Conservation (phyloP, 106 monocot genomes). For the Allium sativum region DNA sequence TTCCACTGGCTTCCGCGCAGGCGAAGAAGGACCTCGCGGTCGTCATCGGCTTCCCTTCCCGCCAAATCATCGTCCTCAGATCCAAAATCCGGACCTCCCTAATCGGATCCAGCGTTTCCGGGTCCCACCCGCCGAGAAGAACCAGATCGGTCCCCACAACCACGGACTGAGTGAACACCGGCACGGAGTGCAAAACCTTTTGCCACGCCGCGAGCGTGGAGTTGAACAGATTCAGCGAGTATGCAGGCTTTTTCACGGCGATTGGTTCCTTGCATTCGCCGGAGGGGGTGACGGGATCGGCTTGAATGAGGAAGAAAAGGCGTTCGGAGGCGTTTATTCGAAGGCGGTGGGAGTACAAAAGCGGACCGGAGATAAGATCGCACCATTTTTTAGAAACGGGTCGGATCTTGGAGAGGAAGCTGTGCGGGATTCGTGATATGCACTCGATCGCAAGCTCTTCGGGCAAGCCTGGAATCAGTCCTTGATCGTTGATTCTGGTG, state of each 20-base stretch:
- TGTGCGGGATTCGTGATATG: constrained; percentile 19
- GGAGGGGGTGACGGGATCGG: constrained; percentile 6
- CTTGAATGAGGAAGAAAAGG: constrained; percentile 22
- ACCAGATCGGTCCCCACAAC: constrained; percentile 1
- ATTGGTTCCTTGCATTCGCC: neutral
- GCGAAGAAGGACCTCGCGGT: constrained; percentile 42
- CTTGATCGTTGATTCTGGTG: constrained; percentile 5
- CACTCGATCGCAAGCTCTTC: constrained; percentile 27
- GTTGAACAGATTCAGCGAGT: constrained; percentile 7
- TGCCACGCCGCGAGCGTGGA: constrained; percentile 10
- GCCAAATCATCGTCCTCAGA: constrained; percentile 5
- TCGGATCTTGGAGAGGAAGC: constrained; percentile 9
- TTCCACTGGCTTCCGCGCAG: constrained; percentile 22
- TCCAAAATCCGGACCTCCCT: constrained; percentile 1
- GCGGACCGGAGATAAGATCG: constrained; percentile 9
- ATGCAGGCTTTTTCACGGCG: neutral
- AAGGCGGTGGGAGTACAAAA: constrained; percentile 11
- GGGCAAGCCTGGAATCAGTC: constrained; percentile 21
- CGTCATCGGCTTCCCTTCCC: constrained; percentile 6
- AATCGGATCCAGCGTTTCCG: constrained; percentile 4
- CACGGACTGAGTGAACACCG: constrained; percentile 6
- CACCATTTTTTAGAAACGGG: constrained; percentile 20
- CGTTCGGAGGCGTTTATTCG: constrained; percentile 17
- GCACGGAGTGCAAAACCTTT: neutral
- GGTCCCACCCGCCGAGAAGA: constrained; percentile 13